A percentile compares a stretch with the other conserved stretches of the same genome.
phyloP scores from a whole-genome alignment of 192 early-diverging fungal species.

The Podila minutissima region DNA sequence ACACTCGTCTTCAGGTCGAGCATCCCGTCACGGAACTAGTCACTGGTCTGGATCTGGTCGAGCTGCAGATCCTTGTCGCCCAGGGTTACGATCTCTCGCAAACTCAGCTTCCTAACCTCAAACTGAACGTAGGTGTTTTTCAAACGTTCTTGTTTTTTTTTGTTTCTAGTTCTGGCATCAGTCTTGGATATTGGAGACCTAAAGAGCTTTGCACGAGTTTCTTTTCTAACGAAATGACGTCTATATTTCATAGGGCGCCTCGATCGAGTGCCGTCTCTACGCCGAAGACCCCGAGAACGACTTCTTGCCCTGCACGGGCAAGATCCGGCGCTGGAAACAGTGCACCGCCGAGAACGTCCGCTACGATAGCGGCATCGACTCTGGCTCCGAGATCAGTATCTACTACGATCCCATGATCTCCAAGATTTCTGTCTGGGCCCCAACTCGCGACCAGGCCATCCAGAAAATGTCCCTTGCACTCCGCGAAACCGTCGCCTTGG shows the following conservation, averaged over 20 bases:
- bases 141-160: background rate
- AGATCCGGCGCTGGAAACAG: constrained; percentile 60
- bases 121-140: constrained; percentile 22
- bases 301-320: constrained; percentile 66
- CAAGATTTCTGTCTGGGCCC: constrained; percentile 67
- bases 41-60: constrained; percentile 71
- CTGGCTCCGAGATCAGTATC: constrained; percentile 63
- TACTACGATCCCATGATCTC: constrained; percentile 72
- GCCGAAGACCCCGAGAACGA: constrained; percentile 72
- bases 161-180: no score
- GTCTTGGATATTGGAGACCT: no score
- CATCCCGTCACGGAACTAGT: constrained; percentile 71
- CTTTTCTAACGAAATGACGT: background rate
- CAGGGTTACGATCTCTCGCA: constrained; percentile 51
- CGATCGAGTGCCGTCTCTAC: constrained; percentile 68
- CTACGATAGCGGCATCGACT: constrained; percentile 63
- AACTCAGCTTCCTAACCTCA: constrained; percentile 43
- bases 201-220: background rate
- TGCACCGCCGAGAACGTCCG: constrained; percentile 52
- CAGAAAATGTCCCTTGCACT: constrained; percentile 52
- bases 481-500: constrained; percentile 59
- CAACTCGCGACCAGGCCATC: constrained; percentile 65
- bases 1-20: constrained; percentile 76
- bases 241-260: constrained; percentile 54
- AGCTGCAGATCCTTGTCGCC: constrained; percentile 67